These are phyloP conservation scores for Fusarium tuaranense DNA, from an alignment of 2,329 filamentous ascomycete species.

Conservation along the genomic window DNA sequence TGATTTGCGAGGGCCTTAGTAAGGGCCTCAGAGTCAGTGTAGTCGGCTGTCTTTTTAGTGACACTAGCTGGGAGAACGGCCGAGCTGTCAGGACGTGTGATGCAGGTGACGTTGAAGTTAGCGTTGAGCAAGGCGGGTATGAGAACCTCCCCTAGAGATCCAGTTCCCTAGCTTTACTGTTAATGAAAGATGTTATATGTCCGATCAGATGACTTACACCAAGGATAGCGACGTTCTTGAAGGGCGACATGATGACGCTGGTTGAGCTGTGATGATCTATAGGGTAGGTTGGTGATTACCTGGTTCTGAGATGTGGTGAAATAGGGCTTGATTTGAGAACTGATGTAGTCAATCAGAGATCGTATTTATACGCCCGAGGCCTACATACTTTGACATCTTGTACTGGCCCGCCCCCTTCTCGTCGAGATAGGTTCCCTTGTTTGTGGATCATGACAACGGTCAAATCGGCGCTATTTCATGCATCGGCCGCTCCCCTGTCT, in stretches of 20 bases:
- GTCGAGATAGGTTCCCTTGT: background rate
- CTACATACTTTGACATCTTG: background rate
- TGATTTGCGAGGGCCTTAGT: background rate
- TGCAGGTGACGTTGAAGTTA: background rate
- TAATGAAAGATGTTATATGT: background rate
- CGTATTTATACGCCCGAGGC: background rate
- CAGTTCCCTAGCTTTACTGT: background rate
- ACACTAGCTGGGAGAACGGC: background rate
- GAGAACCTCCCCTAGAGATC: background rate
- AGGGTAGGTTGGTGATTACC: background rate
- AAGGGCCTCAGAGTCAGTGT: background rate
- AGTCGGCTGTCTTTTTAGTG: background rate
- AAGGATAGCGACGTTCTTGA: background rate
- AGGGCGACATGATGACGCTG: background rate
- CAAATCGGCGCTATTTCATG: background rate
- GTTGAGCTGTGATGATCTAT: background rate
- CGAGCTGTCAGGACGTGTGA: background rate
- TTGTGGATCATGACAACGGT: background rate
- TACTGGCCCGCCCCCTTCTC: background rate
- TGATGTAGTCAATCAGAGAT: no score
- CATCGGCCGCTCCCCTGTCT: slow-evolving; percentile 1
- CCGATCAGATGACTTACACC: background rate
- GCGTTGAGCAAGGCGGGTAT: background rate
- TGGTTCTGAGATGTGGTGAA: background rate
- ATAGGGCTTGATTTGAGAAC: no score